phyloP scores from a whole-genome alignment of 495 filamentous ascomycete genomes.

The Endocarpon pusillum region DNA sequence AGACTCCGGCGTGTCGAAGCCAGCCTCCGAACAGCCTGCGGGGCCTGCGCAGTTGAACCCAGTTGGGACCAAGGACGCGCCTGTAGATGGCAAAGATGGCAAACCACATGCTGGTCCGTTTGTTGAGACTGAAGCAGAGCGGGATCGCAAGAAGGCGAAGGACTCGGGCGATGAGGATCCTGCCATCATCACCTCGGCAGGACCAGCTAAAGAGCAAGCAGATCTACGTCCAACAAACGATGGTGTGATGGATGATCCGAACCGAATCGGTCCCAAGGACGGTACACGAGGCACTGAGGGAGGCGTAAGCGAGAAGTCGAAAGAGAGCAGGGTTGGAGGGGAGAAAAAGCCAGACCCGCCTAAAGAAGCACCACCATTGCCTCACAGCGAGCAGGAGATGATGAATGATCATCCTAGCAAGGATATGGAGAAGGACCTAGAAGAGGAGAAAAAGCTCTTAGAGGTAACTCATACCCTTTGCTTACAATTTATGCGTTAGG shows the following conservation, averaged over 20 bases:
- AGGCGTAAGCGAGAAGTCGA: conserved; percentile 70
- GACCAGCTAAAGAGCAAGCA: conserved; percentile 36
- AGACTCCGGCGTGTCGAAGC: no score
- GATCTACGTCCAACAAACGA: conserved; percentile 59
- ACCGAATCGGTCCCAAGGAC: conserved; percentile 53
- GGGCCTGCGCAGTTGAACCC: no score
- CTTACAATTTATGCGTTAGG: no score
- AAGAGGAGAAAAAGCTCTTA: conserved; percentile 32
- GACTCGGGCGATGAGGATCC: conserved; percentile 16
- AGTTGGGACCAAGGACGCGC: conserved; percentile 67
- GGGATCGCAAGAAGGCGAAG: conserved; percentile 35
- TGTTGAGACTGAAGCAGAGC: conserved; percentile 48
- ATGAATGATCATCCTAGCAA: conserved; percentile 23
- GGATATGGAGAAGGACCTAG: conserved; percentile 16
- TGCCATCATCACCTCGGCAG: conserved; percentile 1
- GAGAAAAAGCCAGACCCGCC: conserved; percentile 67
- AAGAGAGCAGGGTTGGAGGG: conserved; percentile 44
- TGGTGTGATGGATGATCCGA: conserved; percentile 80
- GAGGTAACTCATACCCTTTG: conserved; percentile 36
- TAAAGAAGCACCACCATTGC: conserved; percentile 68
- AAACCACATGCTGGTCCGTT: conserved; percentile 87
- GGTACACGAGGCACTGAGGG: conserved; percentile 78
- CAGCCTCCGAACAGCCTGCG: no score
- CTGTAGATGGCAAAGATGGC: conserved; percentile 89
- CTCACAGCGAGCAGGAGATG: conserved; percentile 57